Evolutionary conservation across 2,329 filamentous ascomycete genomes (phyloP).

Genomic region (Cordyceps militaris): DNA sequence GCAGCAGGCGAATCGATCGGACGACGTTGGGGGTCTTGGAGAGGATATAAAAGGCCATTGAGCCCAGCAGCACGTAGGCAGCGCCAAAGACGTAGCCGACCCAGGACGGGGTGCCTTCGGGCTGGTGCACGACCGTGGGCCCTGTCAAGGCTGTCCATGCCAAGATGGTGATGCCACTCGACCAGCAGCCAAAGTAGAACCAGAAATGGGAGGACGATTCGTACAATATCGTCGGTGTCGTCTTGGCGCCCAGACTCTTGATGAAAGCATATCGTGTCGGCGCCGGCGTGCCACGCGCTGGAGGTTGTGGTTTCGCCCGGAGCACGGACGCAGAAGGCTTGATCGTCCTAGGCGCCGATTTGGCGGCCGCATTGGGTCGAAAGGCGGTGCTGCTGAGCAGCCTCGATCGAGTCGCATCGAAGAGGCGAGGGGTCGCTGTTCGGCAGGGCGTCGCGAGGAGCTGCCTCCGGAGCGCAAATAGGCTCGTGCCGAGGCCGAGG

Average conservation of each 20-base stretch:
- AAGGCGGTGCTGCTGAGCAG: neutral
- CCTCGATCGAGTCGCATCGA: slow-evolving; percentile 1
- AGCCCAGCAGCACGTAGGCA: slow-evolving; percentile 52
- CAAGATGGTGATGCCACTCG: slow-evolving; percentile 39
- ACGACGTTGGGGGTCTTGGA: slow-evolving; percentile 52
- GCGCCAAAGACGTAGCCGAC: slow-evolving; percentile 50
- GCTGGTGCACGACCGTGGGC: slow-evolving; percentile 27
- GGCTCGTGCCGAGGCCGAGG: neutral
- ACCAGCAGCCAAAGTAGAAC: slow-evolving; percentile 55
- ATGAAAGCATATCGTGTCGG: slow-evolving; percentile 39
- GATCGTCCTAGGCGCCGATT: neutral
- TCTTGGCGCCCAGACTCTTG: slow-evolving; percentile 48
- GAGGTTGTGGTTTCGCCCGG: neutral
- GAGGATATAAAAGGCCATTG: slow-evolving; percentile 53
- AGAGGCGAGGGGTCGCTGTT: neutral
- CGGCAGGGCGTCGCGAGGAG: slow-evolving; percentile 5
- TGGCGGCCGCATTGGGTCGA: neutral
- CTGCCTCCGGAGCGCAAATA: neutral
- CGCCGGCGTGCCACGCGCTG: slow-evolving; percentile 13
- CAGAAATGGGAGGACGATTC: slow-evolving; percentile 56
- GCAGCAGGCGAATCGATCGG: slow-evolving; percentile 49
- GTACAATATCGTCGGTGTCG: slow-evolving; percentile 55
- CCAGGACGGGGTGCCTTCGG: slow-evolving; percentile 47
- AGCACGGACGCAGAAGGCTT: neutral
- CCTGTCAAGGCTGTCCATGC: slow-evolving; percentile 30